Evolutionary conservation across 805 yeast genomes (phyloP), one percentile per base, ranked within the genome.

Genomic region (Starmerella stigmatis): DNA sequence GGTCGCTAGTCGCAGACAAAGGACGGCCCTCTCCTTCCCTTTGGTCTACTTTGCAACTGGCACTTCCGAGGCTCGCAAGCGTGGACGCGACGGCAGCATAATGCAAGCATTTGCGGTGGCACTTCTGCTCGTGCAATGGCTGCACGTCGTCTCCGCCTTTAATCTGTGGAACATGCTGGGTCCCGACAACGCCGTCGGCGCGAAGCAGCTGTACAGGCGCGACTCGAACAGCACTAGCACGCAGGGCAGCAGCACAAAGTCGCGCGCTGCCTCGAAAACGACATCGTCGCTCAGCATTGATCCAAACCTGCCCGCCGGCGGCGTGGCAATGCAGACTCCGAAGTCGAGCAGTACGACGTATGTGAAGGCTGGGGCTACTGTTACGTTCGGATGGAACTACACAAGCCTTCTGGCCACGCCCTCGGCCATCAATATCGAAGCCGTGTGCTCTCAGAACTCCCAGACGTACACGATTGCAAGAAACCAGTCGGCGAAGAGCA

Each of bases 361-460:
- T 42, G 52, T 66, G 44, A 63, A 63, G 49, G 50, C 61, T 26
- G 70, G 71, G 3, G 61, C 57, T 17, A 47, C 52, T 23, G 70
- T 68, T 17, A 64, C 71, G 6, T 66, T 67, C 48, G 54, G 60
- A 26, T 66, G 71, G 71, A 57, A 59, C 26, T 66, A 60, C 50
- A 65, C 70, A 12, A 54, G 57, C 43, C 56, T 66, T 13, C 33
- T 44, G 3, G 56, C 62, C n/a, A 57, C 66, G 8, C 71, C 71
- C 1, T 47, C 57, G 8, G 63, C 62, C 1, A 47, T 67, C 35
- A 64, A 67, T 41, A 59, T 66, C 29, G 66, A 63, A 45, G 66
- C 66, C 5, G 52, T 54, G 36, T 67, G 71, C 56, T 55, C 66
- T 19, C 41, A 47, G 38, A 67, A 66, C 53, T 41, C 49, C 23